Evolutionary conservation across 345 rosid species (phyloP).

Genomic region (Lepidium africanum): DNA sequence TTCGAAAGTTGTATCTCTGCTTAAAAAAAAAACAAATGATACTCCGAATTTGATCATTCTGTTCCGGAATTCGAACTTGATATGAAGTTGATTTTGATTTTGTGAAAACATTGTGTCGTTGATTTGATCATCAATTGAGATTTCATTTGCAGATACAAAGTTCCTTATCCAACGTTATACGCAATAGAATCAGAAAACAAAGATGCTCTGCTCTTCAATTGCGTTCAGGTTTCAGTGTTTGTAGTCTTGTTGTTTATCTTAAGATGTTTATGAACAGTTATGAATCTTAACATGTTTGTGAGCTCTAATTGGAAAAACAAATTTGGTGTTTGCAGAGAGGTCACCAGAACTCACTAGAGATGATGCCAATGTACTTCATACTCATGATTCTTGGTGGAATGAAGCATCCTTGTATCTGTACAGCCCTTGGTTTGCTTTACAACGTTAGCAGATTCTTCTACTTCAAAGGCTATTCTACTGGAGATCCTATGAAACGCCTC

Average conservation of each 20-base stretch:
- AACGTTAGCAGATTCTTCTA: slow-evolving; percentile 58
- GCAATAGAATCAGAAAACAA: slow-evolving; percentile 74
- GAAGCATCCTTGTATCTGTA: slow-evolving; percentile 54
- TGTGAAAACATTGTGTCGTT: no score
- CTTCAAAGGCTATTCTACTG: slow-evolving; percentile 81
- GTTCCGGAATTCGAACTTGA: no score
- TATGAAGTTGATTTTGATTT: no score
- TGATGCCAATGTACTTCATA: slow-evolving; percentile 74
- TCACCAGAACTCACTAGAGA: slow-evolving; percentile 85
- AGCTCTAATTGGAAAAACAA: not conserved
- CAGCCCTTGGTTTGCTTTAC: slow-evolving; percentile 50
- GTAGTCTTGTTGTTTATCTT: no score
- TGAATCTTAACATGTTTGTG: not conserved
- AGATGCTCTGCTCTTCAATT: slow-evolving; percentile 77
- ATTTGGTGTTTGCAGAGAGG: slow-evolving; percentile 42
- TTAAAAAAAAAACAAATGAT: not conserved
- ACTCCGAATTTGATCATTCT: no score
- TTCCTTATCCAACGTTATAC: slow-evolving; percentile 68
- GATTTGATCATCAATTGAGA: not conserved
- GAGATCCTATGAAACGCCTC: slow-evolving; percentile 73
- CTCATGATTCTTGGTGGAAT: slow-evolving; percentile 71
- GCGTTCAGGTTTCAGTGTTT: slow-evolving; percentile 54
- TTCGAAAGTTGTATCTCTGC: not conserved
- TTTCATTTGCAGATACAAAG: slow-evolving; percentile 43
- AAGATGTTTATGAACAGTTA: not conserved